A percentile compares a stretch with the other conserved stretches of the same genome.
phyloP scores from a whole-genome alignment of 83 land plant genomes.

The Picea mariana region DNA sequence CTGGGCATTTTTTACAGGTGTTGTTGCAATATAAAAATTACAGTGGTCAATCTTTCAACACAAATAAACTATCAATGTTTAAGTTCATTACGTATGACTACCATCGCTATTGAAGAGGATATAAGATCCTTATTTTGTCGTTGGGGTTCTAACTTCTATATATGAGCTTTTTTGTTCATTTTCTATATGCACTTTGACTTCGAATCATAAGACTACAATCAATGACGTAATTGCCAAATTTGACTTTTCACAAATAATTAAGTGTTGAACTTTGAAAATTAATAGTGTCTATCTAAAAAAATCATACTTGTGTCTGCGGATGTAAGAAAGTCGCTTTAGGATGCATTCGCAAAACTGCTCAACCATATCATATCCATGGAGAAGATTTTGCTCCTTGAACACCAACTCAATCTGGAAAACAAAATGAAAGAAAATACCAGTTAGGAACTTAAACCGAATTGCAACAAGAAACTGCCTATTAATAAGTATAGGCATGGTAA shows the following conservation, averaged over 20 bases:
- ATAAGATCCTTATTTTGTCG: too few species aligned
- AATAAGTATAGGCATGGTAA: not conserved
- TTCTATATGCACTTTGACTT: too few species aligned
- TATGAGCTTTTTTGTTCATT: too few species aligned
- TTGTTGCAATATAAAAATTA: too few species aligned
- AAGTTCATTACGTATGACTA: too few species aligned
- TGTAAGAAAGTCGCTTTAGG: constrained; percentile 20
- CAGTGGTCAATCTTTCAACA: too few species aligned
- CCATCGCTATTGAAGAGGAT: too few species aligned
- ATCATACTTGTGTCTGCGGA: constrained; percentile 38
- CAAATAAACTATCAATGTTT: too few species aligned
- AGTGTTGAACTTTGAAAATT: not conserved
- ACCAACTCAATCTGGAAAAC: constrained; percentile 30
- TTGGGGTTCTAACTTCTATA: too few species aligned
- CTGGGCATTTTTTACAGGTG: too few species aligned
- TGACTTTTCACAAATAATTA: not conserved
- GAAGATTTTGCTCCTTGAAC: constrained; percentile 27
- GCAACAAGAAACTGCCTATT: not conserved
- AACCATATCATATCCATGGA: constrained; percentile 36
- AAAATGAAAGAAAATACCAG: not conserved
- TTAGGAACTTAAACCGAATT: not conserved
- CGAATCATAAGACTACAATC: not conserved
- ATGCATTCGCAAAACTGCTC: constrained; percentile 36
- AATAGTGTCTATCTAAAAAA: not conserved
- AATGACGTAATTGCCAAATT: not conserved